Evolutionary conservation across 2,329 filamentous ascomycete species (phyloP).

Genomic region (Phialophora expanda): DNA sequence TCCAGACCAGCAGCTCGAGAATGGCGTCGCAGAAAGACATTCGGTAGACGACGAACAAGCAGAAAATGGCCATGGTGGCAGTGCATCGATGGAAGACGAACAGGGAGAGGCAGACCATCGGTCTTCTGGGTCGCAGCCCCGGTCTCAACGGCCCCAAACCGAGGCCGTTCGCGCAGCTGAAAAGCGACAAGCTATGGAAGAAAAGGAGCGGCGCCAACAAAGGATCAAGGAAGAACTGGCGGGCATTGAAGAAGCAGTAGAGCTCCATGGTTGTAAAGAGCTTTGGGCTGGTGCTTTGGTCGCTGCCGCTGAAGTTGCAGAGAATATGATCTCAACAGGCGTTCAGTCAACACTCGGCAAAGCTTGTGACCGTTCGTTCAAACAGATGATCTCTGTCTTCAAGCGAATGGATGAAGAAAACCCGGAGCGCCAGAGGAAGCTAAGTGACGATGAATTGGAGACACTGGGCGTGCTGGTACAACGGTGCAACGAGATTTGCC

Average conservation of each 20-base stretch:
- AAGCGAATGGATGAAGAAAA: conserved; percentile 1
- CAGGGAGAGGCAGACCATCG: background rate
- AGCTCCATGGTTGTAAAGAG: conserved; percentile 35
- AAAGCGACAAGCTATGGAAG: conserved; percentile 26
- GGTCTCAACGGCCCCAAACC: conserved; percentile 23
- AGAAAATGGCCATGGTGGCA: background rate
- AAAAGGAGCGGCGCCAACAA: conserved; percentile 20
- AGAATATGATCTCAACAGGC: background rate
- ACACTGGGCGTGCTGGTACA: conserved; percentile 6
- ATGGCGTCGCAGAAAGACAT: background rate
- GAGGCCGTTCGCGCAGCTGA: conserved; percentile 18
- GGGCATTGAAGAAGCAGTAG: conserved; percentile 37
- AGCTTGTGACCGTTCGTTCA: conserved; percentile 23
- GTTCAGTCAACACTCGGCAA: conserved; percentile 25
- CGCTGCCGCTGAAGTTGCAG: conserved; percentile 25
- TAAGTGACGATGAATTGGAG: conserved; percentile 6
- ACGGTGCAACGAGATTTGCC: conserved; percentile 21
- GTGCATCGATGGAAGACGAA: background rate
- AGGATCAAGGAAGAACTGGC: conserved; percentile 21
- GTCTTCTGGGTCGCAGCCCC: conserved; percentile 7
- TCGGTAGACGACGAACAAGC: background rate
- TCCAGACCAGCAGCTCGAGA: background rate
- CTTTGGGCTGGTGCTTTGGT: conserved; percentile 39
- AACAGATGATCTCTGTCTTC: conserved; percentile 16
- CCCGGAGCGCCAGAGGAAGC: background rate